These are phyloP conservation scores for Suillus discolor DNA, from an alignment of 768 basidiomycete species.

Conservation along the genomic window DNA sequence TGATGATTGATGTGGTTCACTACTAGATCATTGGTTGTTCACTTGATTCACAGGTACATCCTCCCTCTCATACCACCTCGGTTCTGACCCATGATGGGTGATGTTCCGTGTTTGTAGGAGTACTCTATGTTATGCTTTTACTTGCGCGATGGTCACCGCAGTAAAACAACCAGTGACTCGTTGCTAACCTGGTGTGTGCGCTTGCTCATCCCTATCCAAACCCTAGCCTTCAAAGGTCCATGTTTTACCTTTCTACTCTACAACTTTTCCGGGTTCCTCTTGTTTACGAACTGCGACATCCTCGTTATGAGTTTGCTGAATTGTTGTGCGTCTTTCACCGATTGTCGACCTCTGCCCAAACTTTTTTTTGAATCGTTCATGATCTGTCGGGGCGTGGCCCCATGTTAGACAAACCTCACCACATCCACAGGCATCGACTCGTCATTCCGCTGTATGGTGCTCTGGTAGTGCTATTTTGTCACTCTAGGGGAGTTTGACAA, in stretches of 20 bases:
- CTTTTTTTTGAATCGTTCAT: background rate
- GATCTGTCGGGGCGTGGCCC: background rate
- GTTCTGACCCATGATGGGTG: background rate
- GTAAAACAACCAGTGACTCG: background rate
- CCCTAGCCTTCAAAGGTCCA: background rate
- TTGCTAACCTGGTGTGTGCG: background rate
- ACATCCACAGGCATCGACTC: background rate
- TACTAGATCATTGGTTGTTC: background rate
- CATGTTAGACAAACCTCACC: background rate
- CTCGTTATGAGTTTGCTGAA: background rate
- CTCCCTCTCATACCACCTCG: background rate
- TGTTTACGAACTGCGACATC: background rate
- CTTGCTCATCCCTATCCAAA: background rate
- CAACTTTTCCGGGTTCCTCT: no score
- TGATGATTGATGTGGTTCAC: background rate
- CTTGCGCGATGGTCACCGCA: background rate
- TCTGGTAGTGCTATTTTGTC: background rate
- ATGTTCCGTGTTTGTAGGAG: background rate
- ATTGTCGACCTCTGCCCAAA: background rate
- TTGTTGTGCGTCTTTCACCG: background rate
- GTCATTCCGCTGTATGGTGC: background rate
- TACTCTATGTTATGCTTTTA: background rate
- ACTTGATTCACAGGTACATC: background rate
- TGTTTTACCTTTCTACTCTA: background rate
- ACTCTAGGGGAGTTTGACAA: background rate